Evolutionary conservation across 371 early-diverging fungal species (phyloP).

Genomic region (Coemansia sp.): DNA sequence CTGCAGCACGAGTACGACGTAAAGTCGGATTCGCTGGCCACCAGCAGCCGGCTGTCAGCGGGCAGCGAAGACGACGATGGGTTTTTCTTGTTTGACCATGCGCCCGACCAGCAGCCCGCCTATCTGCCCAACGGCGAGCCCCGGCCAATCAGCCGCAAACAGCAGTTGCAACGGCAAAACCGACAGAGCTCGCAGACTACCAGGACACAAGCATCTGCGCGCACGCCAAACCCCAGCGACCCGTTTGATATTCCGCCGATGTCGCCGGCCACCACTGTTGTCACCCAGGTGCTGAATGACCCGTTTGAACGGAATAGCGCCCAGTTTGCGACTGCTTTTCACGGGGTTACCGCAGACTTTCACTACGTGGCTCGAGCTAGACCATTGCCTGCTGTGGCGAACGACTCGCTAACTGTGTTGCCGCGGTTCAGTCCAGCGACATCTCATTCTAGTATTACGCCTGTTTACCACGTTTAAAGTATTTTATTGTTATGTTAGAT

Average conservation of each 20-base stretch:
- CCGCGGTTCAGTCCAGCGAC: slow-evolving; percentile 2
- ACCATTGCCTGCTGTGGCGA: not conserved
- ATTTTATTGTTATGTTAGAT: not conserved
- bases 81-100: slow-evolving; percentile 22
- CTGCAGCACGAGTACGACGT: slow-evolving; percentile 29
- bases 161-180: not conserved
- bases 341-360: no score
- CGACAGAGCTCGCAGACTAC: not conserved
- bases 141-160: slow-evolving; percentile 11
- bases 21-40: not conserved
- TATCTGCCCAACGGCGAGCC: slow-evolving; percentile 32
- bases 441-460: not conserved
- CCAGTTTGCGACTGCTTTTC: not conserved
- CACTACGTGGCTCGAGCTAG: no score
- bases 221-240: not conserved
- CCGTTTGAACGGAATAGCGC: not conserved
- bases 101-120: not conserved
- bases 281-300: not conserved
- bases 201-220: not conserved
- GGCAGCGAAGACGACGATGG: not conserved
- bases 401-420: not conserved
- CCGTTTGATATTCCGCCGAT: not conserved
- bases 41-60: not conserved
- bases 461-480: not conserved
- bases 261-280: not conserved